A percentile compares a stretch with the other conserved stretches of the same genome.
These are phyloP conservation scores for Adansonia digitata DNA, from an alignment of 345 rosid genomes.

Conservation along the genomic window DNA sequence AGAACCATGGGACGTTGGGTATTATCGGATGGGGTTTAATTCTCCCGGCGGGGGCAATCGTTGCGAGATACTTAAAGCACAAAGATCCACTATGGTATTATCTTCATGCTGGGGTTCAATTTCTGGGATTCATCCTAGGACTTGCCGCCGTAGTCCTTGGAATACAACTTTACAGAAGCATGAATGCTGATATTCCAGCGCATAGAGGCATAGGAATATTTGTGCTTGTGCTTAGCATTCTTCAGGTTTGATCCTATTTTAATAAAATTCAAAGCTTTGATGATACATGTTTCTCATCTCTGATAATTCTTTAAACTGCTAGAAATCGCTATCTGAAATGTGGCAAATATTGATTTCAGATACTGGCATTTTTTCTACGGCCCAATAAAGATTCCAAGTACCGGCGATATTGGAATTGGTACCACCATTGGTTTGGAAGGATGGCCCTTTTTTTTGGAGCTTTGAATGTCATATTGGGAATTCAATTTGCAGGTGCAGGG, in stretches of 20 bases:
- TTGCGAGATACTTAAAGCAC: constrained; percentile 76
- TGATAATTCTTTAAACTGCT: too few relatives aligned
- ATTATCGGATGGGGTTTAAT: constrained; percentile 72
- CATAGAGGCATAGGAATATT: constrained; percentile 86
- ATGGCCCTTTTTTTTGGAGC: constrained; percentile 73
- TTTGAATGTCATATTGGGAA: constrained; percentile 65
- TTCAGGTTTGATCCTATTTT: too few relatives aligned
- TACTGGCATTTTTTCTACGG: constrained; percentile 71
- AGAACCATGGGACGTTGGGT: constrained; percentile 67
- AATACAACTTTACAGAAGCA: constrained; percentile 47
- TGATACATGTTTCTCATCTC: background rate
- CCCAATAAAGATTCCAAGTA: constrained; percentile 69
- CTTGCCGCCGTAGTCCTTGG: constrained; percentile 64
- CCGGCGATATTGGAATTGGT: constrained; percentile 80
- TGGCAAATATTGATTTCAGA: constrained; percentile 31
- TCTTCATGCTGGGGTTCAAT: constrained; percentile 59
- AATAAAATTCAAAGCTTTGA: too few relatives aligned
- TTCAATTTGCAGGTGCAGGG: constrained; percentile 51
- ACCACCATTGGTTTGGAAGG: constrained; percentile 84
- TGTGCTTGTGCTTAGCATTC: constrained; percentile 56
- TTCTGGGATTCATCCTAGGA: constrained; percentile 63
- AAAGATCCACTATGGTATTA: constrained; percentile 89
- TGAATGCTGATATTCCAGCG: constrained; percentile 45
- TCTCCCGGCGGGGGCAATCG: constrained; percentile 71
- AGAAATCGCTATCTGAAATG: too few relatives aligned